These are phyloP conservation scores for Myotisia sp. DNA, from an alignment of 2,329 filamentous ascomycete species.

Conservation along the genomic window DNA sequence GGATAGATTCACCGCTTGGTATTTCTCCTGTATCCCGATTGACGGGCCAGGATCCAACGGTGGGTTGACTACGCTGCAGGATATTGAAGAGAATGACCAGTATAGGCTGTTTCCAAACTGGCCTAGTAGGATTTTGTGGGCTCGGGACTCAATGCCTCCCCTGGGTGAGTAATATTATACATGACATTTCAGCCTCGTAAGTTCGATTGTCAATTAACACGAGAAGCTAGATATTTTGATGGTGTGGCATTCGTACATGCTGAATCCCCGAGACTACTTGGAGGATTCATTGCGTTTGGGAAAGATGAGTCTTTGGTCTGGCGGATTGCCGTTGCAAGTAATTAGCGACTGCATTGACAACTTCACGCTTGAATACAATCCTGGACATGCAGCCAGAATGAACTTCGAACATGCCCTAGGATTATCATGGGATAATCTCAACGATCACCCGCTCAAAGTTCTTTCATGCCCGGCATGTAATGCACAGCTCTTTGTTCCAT, in stretches of 20 bases:
- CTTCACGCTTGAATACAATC: conserved; percentile 42
- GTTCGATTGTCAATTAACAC: neutral
- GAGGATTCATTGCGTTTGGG: conserved; percentile 55
- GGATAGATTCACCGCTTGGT: conserved; percentile 55
- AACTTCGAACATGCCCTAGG: conserved; percentile 38
- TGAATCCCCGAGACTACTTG: conserved; percentile 60
- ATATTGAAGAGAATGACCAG: conserved; percentile 12
- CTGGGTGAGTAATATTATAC: conserved; percentile 36
- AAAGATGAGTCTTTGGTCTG: conserved; percentile 43
- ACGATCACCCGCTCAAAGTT: conserved; percentile 36
- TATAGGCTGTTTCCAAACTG: conserved; percentile 22
- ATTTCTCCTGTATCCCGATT: conserved; percentile 26
- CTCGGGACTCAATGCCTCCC: conserved; percentile 38
- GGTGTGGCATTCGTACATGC: conserved; percentile 67
- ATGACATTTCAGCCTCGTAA: neutral
- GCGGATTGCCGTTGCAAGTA: conserved; percentile 51
- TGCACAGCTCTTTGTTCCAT: conserved; percentile 34
- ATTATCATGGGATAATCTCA: conserved; percentile 45
- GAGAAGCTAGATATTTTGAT: conserved; percentile 51
- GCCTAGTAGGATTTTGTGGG: conserved; percentile 24
- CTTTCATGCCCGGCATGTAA: conserved; percentile 45
- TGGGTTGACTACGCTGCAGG: conserved; percentile 11
- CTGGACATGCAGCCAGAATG: conserved; percentile 30
- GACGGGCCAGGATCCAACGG: conserved; percentile 7
- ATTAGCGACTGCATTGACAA: conserved; percentile 46